Base-by-base conservation (phyloP, 2,329 filamentous ascomycete genomes). In the Hypocrella siamensis region DNA sequence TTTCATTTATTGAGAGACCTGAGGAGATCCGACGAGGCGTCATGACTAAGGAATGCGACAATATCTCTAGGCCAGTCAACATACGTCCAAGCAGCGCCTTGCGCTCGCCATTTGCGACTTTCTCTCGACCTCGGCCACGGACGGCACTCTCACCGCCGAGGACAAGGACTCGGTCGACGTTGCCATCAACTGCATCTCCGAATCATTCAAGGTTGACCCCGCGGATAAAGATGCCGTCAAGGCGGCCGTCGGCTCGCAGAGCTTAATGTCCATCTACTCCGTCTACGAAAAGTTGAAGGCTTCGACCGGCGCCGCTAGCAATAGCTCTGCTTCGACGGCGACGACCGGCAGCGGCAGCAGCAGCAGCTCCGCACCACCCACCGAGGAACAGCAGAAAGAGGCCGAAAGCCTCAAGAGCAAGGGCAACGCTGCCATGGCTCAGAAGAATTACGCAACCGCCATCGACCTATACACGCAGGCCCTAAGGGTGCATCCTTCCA, bases 31-130 rank as follows among this genome's bases (percentile, higher is more conserved):
- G 7, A 12, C 21, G 7, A 22, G 7, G 7, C 12, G 7, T 22
- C 21, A 12, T 7, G 21, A 22, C 21, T 22, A 22, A 22, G 7
- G n/a, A n/a, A n/a, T n/a, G n/a, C n/a, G 21, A 22, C 12, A n/a
- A 17, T 6, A 10, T 9, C 5, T 5, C 10, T 26, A 51, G 49
- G 45, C 48, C 30, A 39, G 61, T 37, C 57, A 46, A 34, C 46
- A 63, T 27, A 61, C 63, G 32, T 61, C 68, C 36, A 71, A 73
- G 56, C 73, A 98, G 72, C 84, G 86, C 61, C 79, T 98, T 41
- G 90, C 90, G 56, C 82, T 98, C 53, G 84, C 90, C 46, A 88
- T 98, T 57, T 84, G 93, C 65, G 84, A 96, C 62, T 98, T 93
- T 65, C 79, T 98, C 38, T 71, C 71, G 46, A 76, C 73, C 37